Base-by-base conservation (phyloP, 345 rosid species). In the Populus davidiana region DNA sequence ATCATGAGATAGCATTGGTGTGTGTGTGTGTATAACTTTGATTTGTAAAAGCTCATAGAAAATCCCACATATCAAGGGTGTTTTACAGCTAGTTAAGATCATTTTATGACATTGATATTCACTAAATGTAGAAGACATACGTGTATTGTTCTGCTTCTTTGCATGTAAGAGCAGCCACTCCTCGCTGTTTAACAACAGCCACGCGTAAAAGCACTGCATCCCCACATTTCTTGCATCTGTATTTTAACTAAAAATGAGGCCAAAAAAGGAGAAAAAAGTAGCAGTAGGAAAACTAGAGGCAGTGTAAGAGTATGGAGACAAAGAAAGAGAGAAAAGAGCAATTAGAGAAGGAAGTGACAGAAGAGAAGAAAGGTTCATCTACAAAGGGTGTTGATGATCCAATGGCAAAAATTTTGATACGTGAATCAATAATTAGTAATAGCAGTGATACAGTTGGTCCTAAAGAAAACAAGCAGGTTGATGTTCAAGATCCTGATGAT, bases 401-500 rank as follows among this genome's bases (percentile, higher is more conserved):
- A 52, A 52, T 52, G 59, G n/a, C 59, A 6, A 54, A 54, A 25
- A 21, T 54, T 21, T 21, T 21, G 61, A 54, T 54, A 2, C 25
- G 25, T 54, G 11, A 20, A 54, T 6, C 25, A 7, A 21, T 54
- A 21, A 21, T 54, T 20, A 7, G 61, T 21, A 8, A 52, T 52
- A 18, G 21, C 8, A 54, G 25, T 54, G n/a, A 21, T 21, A 21
- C 44, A 41, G 13, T 10, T 2, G 44, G 44, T 41, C 44, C 13
- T 54, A 23, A 21, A 21, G 61, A 54, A 54, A 54, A 21, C 61
- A 21, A 54, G 44, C 44, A 41, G 61, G 11, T 2, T 20, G 25
- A 9, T 54, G 80, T 72, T 44, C 41, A 77, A 36, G 56, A 63
- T 18, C 83, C 79, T 31, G 80, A 78, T 2, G 84, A 79, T 27